These are phyloP conservation scores for Verticillium klebahnii DNA, from an alignment of 2,329 filamentous ascomycete species.

Conservation along the genomic window DNA sequence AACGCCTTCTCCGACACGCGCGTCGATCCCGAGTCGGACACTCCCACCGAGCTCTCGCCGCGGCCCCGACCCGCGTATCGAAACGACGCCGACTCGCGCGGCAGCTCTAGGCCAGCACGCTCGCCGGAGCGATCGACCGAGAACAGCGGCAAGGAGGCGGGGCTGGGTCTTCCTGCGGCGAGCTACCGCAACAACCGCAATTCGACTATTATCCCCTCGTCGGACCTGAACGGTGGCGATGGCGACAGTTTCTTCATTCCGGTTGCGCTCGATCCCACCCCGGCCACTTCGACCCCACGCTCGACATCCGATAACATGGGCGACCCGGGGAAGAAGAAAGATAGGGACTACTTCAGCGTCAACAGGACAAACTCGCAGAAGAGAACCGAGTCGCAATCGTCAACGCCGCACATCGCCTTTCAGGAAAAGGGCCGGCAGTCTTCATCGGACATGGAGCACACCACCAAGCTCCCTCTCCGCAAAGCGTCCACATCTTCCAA, in stretches of 20 bases:
- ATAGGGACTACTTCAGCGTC: conserved; percentile 57
- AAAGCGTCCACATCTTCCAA: conserved; percentile 42
- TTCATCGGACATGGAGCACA: conserved; percentile 56
- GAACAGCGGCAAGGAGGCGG: conserved; percentile 43
- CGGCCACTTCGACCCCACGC: conserved; percentile 50
- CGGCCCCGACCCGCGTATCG: conserved; percentile 49
- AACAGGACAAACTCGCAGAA: conserved; percentile 40
- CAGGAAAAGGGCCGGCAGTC: conserved; percentile 73
- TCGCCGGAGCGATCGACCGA: conserved; percentile 50
- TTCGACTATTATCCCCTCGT: conserved; percentile 57
- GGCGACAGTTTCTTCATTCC: conserved; percentile 70
- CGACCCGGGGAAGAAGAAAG: conserved; percentile 42
- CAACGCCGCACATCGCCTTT: conserved; percentile 86
- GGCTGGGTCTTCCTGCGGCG: conserved; percentile 66
- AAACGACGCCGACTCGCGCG: conserved; percentile 51
- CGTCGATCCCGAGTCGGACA: conserved; percentile 56
- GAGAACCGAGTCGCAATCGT: conserved; percentile 44
- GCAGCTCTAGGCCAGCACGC: conserved; percentile 44
- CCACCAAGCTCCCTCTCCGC: conserved; percentile 43
- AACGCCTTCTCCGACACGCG: conserved; percentile 58
- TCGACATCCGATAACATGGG: conserved; percentile 43
- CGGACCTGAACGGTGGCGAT: conserved; percentile 40
- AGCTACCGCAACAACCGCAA: conserved; percentile 76
- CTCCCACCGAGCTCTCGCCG: conserved; percentile 66
- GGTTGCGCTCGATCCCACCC: conserved; percentile 67